Base-by-base conservation (phyloP, 2,329 filamentous ascomycete species). In the Coniochaeta ligniaria region DNA sequence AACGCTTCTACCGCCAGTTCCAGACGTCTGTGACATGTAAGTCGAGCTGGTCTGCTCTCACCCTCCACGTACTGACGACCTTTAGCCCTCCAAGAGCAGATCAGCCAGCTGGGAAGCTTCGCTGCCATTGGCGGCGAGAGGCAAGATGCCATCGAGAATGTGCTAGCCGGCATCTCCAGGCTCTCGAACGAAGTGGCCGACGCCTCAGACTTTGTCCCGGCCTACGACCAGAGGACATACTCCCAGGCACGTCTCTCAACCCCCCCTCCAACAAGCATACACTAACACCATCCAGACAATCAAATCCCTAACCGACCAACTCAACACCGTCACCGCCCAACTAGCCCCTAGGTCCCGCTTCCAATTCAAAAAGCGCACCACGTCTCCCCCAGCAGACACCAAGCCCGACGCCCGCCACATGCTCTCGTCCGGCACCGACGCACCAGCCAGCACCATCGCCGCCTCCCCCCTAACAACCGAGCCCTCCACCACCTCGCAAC, bases 151-250 rank as follows among this genome's bases (percentile, higher is more conserved):
- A 86, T 90, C 55, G 92, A 96, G 66, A 84, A 90, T 68, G 89
- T 92, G 66, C 81, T 96, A 16, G 86, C 89, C 17, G 85, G 86
- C 63, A 95, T 98, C 68, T 87, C 90, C 33, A 84, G 86, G 61
- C 81, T 98, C 17, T 92, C 92, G 1, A 89, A 89, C 64, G 88
- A 95, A 67, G 90, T 97, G 43, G 88, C 91, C 66, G 92, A 97
- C 74, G 90, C 91, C 0, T 85, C 89, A 1, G 87, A 88, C 60
- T 92, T 88, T 66, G 85, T 96, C 17, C 92, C 95, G 2, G 86
- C 92, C 8, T 96, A 97, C 71, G 95, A 98, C 69, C 91, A 95
- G 72, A 86, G 91, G 66, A 88, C 89, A 26, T 98, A 96, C 70
- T 84, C 88, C 50, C 87, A 93, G 76, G 91, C 92, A 74, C 60